Evolutionary conservation across 2,329 filamentous ascomycete species (phyloP).

Genomic region (Scleromitrula shiraiana): DNA sequence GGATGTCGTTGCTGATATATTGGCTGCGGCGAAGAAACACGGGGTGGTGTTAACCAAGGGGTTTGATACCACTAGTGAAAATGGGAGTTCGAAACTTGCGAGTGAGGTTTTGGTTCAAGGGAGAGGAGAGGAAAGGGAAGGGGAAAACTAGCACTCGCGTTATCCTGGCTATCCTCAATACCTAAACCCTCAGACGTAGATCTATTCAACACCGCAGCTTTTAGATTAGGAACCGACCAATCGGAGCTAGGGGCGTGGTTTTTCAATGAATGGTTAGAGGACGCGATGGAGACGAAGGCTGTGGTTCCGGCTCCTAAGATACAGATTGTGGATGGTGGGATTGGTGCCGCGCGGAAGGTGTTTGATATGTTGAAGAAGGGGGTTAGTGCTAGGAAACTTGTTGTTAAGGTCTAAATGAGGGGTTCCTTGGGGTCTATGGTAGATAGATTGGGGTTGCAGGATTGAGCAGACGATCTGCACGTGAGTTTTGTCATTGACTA

Average conservation of each 20-base stretch:
- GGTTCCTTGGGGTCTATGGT: too few relatives aligned
- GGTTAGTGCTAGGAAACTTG: conserved; percentile 18
- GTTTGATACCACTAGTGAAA: conserved; percentile 12
- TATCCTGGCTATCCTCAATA: conserved; percentile 5
- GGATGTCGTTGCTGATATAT: conserved; percentile 10
- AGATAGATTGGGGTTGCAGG: too few relatives aligned
- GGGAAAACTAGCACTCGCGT: background rate
- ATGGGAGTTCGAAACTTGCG: background rate
- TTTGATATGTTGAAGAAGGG: conserved; percentile 15
- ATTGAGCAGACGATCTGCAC: too few relatives aligned
- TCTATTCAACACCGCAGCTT: conserved; percentile 5
- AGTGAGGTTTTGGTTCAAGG: conserved; percentile 9
- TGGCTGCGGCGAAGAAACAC: conserved; percentile 2
- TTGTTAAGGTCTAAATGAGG: too few relatives aligned
- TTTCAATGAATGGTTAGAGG: conserved; percentile 14
- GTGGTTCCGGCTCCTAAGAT: conserved; percentile 12
- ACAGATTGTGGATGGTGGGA: conserved; percentile 14
- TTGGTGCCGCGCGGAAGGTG: conserved; percentile 8
- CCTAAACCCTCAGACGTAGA: conserved; percentile 8
- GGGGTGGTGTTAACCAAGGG: conserved; percentile 9
- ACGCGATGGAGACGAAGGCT: conserved; percentile 10
- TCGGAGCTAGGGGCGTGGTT: conserved; percentile 13
- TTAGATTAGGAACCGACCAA: background rate
- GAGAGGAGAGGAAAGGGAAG: too few relatives aligned
- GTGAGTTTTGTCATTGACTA: too few relatives aligned